Conservation (phyloP, 345 rosid genomes). For the Eucalyptus albens region DNA sequence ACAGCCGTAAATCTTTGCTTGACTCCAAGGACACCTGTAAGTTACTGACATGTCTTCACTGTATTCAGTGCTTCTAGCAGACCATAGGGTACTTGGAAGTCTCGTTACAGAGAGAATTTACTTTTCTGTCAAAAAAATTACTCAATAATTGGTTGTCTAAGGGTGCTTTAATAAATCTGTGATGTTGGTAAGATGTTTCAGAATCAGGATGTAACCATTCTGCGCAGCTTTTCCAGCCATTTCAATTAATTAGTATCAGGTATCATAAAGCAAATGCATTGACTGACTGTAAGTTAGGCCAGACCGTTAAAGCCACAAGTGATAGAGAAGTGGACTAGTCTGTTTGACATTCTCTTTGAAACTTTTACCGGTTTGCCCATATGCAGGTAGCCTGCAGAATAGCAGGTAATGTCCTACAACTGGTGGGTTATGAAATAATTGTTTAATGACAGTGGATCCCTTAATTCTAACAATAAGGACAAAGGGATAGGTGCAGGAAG, state of each 20-base stretch:
- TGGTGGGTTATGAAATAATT: not conserved
- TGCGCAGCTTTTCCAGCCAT: not conserved
- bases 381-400: not conserved
- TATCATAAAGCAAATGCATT: not conserved
- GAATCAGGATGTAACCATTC: not conserved
- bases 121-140: not conserved
- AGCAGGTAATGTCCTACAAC: not conserved
- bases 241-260: not conserved
- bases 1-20: constrained; percentile 30
- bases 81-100: not conserved
- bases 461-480: not conserved
- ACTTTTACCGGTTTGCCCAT: not conserved
- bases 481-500: not conserved
- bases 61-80: not conserved
- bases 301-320: not conserved
- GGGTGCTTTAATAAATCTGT: not conserved
- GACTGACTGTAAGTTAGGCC: not conserved
- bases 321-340: not conserved
- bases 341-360: not conserved
- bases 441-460: not conserved
- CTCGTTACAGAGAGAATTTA: not conserved
- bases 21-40: constrained; percentile 41
- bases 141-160: not conserved
- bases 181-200: not conserved
- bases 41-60: not conserved